Evolutionary conservation across 1,284 basidiomycete species (phyloP).

Genomic region (Pisolithus thermaeus): DNA sequence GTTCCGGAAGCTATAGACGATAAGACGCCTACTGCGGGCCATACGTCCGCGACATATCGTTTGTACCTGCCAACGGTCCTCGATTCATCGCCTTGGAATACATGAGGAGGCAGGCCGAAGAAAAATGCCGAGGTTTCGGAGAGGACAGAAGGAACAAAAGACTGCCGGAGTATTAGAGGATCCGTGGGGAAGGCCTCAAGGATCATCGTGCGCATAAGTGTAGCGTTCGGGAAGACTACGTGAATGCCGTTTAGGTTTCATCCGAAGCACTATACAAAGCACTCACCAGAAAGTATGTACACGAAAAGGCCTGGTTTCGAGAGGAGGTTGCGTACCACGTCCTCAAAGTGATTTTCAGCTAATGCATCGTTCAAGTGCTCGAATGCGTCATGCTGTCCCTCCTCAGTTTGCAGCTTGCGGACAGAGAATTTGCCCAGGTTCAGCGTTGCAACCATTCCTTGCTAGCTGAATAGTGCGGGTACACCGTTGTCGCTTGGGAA

Average conservation of each 20-base stretch:
- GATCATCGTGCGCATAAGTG: slow-evolving; percentile 14
- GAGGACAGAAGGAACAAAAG: slow-evolving; percentile 14
- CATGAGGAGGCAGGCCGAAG: slow-evolving; percentile 15
- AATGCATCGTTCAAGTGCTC: background rate
- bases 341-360: background rate
- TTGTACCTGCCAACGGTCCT: slow-evolving; percentile 14
- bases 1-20: slow-evolving; percentile 10
- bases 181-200: slow-evolving; percentile 17
- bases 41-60: slow-evolving; percentile 15
- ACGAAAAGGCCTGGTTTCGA: background rate
- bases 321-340: background rate
- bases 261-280: too few species aligned
- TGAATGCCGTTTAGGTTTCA: background rate
- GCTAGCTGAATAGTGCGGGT: background rate
- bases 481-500: too few species aligned
- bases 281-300: background rate
- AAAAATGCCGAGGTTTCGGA: slow-evolving; percentile 13
- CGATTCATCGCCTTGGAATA: slow-evolving; percentile 8
- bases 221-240: slow-evolving; percentile 14
- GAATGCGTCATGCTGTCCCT: background rate
- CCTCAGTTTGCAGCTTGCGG: background rate
- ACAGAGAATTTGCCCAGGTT: background rate
- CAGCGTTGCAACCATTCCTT: background rate
- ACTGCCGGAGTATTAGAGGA: slow-evolving; percentile 10
- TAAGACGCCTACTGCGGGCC: slow-evolving; percentile 14